Evolutionary conservation across 805 yeast genomes (phyloP), one percentile per base, ranked within the genome.

Genomic region (Scheffersomyces amazonensis): DNA sequence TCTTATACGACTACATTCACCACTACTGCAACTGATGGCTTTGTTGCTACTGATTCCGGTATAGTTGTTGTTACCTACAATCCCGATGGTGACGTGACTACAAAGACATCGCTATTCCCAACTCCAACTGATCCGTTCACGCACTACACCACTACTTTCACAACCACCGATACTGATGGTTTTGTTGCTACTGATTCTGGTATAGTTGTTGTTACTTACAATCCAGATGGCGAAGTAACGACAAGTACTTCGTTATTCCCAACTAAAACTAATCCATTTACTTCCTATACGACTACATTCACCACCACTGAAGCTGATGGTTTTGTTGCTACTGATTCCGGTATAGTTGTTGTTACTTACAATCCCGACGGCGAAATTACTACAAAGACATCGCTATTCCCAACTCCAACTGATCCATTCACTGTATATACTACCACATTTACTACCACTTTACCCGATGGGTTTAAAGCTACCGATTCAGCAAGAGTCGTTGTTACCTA

Each of bases 321-420:
- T 4, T 25, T 30, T 3, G 28, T 27, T 22, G 31, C 21, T 12
- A 37, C 40, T 21, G 23, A 21, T 10, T 37, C 49, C 16, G 54
- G 43, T 25, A 43, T 35, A 10, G 52, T 46, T 32, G 34, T 44
- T 30, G 48, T 48, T 8, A 42, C 51, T n/a, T 45, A 53, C 21
- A 36, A 51, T 35, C 32, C 50, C 3, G 40, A 29, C 15, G 48
- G 48, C 3, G 9, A 16, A 3, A 36, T 34, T 18, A 17, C 23
- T 32, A 48, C 52, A 13, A 35, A 43, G n/a, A 46, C 52, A 4
- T 36, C 41, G 15, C 15, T 38, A 20, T 17, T 33, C 16, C 23
- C 23, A 21, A 21, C 27, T 11, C 5, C 10, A 12, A 24, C 13
- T 24, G n/a, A 41, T 46, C n/a, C 7, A 24, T 24, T 24, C 13